These are phyloP conservation scores for Mucor irregularis DNA, from an alignment of 371 early-diverging fungal genomes.

Conservation along the genomic window DNA sequence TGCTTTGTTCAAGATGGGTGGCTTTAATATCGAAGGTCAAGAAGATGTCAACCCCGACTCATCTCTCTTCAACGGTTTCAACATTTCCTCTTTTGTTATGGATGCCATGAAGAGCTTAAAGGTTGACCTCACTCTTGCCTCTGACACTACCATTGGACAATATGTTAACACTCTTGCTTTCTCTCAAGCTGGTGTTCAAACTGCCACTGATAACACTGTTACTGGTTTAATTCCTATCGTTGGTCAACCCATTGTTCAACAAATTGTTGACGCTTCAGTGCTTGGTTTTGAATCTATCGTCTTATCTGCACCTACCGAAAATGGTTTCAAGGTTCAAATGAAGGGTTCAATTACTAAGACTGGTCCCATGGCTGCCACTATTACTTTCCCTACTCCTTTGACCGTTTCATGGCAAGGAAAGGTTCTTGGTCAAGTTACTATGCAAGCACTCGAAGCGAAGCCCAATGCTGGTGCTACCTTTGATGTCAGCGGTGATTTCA, in stretches of 20 bases:
- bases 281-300: slow-evolving; percentile 51
- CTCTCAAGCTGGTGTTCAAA: slow-evolving; percentile 49
- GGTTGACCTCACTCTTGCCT: slow-evolving; percentile 54
- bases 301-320: slow-evolving; percentile 53
- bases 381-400: slow-evolving; percentile 53
- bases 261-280: slow-evolving; percentile 51
- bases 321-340: slow-evolving; percentile 55
- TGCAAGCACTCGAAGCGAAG: slow-evolving; percentile 48
- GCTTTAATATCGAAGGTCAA: slow-evolving; percentile 43
- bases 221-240: slow-evolving; percentile 54
- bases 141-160: slow-evolving; percentile 53
- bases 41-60: slow-evolving; percentile 37
- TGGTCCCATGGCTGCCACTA: slow-evolving; percentile 64
- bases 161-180: slow-evolving; percentile 48
- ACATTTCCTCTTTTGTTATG: slow-evolving; percentile 49
- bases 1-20: slow-evolving; percentile 49
- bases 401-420: slow-evolving; percentile 52
- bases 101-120: slow-evolving; percentile 54
- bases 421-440: slow-evolving; percentile 48
- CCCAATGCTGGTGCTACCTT: slow-evolving; percentile 52
- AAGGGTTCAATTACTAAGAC: slow-evolving; percentile 58
- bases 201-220: slow-evolving; percentile 47
- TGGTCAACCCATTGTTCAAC: slow-evolving; percentile 61
- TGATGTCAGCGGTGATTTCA: slow-evolving; percentile 49
- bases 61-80: slow-evolving; percentile 47